Conservation (phyloP, 2,329 filamentous ascomycete genomes). For the Aspergillus sp. region DNA sequence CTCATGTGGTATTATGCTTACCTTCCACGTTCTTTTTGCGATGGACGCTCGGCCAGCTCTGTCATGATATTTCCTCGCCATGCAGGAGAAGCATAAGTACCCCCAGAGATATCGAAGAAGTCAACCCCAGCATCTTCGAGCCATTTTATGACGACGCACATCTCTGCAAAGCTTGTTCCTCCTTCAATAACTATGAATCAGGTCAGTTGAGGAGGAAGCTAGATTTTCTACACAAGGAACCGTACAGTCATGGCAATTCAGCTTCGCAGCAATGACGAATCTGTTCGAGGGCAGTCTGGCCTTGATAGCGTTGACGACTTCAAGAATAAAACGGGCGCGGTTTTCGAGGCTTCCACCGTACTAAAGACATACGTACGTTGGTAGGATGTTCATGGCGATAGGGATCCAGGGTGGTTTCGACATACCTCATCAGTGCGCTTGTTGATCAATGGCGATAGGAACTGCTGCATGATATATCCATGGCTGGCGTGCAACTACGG, state of each 20-base stretch:
- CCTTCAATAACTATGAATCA: conserved; percentile 22
- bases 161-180: conserved; percentile 20
- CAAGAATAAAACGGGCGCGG: conserved; percentile 22
- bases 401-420: background rate
- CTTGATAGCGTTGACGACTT: conserved; percentile 21
- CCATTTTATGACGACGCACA: conserved; percentile 24
- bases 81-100: conserved; percentile 22
- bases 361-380: background rate
- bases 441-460: background rate
- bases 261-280: background rate
- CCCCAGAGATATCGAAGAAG: conserved; percentile 24
- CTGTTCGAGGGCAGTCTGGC: conserved; percentile 12
- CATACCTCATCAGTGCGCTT: background rate
- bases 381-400: background rate
- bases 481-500: background rate
- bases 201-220: background rate
- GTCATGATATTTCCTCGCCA: background rate
- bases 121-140: conserved; percentile 24
- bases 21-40: background rate
- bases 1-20: background rate
- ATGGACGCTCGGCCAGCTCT: background rate
- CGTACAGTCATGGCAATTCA: background rate
- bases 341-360: conserved; percentile 23
- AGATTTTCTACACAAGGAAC: background rate
- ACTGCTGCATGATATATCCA: background rate